Evolutionary conservation across 495 filamentous ascomycete genomes (phyloP).

Genomic region (Staphylotrichum tortipilum): DNA sequence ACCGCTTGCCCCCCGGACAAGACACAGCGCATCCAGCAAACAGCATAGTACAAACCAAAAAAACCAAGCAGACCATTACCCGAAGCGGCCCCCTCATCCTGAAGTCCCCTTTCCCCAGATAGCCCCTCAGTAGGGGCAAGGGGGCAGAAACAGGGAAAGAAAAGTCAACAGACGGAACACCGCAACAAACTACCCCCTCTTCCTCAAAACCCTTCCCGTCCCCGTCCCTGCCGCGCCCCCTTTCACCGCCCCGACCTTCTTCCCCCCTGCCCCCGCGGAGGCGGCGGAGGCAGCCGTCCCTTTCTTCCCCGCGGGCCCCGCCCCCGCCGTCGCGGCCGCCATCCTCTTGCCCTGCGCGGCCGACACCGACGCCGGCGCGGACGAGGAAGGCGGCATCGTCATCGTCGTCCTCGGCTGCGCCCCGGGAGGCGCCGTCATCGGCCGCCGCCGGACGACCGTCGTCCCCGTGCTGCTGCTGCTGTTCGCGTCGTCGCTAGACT

Average conservation of each 20-base stretch:
- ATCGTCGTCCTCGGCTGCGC: conserved; percentile 12
- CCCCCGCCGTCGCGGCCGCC: conserved; percentile 22
- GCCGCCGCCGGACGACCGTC: conserved; percentile 39
- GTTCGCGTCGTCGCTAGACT: conserved; percentile 44
- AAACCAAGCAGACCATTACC: too few relatives aligned
- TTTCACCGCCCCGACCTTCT: too few relatives aligned
- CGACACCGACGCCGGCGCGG: conserved; percentile 26
- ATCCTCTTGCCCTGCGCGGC: conserved; percentile 39
- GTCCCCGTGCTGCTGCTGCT: conserved; percentile 37
- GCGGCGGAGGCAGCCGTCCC: conserved; percentile 27
- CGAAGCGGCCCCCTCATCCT: too few relatives aligned
- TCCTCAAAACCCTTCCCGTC: conserved; percentile 41
- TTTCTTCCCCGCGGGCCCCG: conserved; percentile 31
- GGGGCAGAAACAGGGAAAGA: too few relatives aligned
- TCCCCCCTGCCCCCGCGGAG: conserved; percentile 13
- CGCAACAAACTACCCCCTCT: conserved; percentile 27
- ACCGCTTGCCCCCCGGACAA: too few relatives aligned
- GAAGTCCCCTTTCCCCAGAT: too few relatives aligned
- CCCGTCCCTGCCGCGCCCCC: conserved; percentile 1
- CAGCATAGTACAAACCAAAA: too few relatives aligned
- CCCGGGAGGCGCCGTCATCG: conserved; percentile 26
- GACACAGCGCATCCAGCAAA: too few relatives aligned
- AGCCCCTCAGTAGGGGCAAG: too few relatives aligned
- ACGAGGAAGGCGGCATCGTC: conserved; percentile 7
- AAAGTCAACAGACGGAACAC: too few relatives aligned